A percentile compares a stretch with the other conserved stretches of the same genome.
Evolutionary conservation across 345 rosid species (phyloP).

Genomic region (Eucalyptus tenuipes): DNA sequence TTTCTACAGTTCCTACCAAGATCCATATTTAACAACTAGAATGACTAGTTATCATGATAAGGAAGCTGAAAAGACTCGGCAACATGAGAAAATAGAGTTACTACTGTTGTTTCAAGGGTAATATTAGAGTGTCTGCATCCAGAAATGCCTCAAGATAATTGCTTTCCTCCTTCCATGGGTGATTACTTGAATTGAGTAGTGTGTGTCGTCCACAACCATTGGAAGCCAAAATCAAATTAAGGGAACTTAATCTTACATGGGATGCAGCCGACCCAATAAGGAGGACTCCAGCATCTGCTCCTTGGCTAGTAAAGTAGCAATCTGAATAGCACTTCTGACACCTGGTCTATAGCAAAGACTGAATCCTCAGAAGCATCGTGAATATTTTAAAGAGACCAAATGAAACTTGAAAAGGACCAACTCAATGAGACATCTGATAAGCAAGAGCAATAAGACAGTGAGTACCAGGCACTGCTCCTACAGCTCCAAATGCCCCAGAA

Average conservation of each 20-base stretch:
- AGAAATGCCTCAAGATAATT: background rate
- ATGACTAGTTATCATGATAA: background rate
- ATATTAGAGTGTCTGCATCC: background rate
- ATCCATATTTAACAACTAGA: background rate
- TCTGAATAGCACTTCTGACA: constrained; percentile 77
- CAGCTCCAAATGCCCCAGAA: constrained; percentile 88
- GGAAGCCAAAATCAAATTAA: background rate
- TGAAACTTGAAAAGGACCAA: background rate
- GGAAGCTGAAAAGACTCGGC: background rate
- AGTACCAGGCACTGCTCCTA: constrained; percentile 91
- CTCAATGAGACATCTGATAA: background rate
- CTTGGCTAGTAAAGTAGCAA: constrained; percentile 68
- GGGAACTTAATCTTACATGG: constrained; percentile 46
- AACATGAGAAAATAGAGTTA: background rate
- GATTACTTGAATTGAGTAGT: background rate
- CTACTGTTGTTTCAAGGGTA: background rate
- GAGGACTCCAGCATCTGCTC: constrained; percentile 62
- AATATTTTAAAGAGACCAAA: background rate
- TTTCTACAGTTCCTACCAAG: background rate
- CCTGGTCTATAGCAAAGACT: constrained; percentile 60
- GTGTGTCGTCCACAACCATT: background rate
- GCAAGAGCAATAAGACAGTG: background rate
- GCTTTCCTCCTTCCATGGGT: background rate
- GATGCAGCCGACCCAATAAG: constrained; percentile 80
- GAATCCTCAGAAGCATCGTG: background rate